phyloP scores from a whole-genome alignment of 306 rosid species.

The Pachyrhizus erosus region DNA sequence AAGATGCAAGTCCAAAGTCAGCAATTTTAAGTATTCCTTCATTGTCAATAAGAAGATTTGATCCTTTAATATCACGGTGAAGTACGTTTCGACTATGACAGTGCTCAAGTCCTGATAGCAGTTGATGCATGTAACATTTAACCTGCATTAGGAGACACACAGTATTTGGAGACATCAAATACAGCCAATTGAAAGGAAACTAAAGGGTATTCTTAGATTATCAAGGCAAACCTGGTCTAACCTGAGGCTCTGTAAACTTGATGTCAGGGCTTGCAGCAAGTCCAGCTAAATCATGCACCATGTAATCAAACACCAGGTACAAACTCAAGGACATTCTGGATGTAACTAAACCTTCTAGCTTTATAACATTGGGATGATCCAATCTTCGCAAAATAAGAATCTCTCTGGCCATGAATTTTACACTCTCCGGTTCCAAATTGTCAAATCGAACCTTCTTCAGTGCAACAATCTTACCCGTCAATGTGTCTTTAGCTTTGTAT shows the following conservation, averaged over 20 bases:
- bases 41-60: conserved; percentile 84
- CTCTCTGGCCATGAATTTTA: conserved; percentile 96
- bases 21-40: conserved; percentile 88
- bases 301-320: conserved; percentile 89
- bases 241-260: conserved; percentile 93
- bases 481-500: conserved; percentile 85
- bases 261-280: conserved; percentile 90
- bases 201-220: conserved; percentile 33
- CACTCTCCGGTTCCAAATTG: conserved; percentile 97
- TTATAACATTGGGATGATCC: conserved; percentile 89
- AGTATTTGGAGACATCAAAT: conserved; percentile 39
- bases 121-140: conserved; percentile 89
- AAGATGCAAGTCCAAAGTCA: conserved; percentile 88
- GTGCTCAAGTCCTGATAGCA: conserved; percentile 92
- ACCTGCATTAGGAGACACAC: conserved; percentile 59
- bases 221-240: conserved; percentile 58
- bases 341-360: conserved; percentile 95
- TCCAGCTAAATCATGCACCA: conserved; percentile 98
- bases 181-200: conserved; percentile 33
- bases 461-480: conserved; percentile 92
- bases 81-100: conserved; percentile 83
- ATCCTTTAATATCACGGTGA: conserved; percentile 96
- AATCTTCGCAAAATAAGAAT: conserved; percentile 85
- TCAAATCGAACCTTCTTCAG: conserved; percentile 96
- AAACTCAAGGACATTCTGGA: conserved; percentile 97